These are phyloP conservation scores for Rasamsonia emersonii DNA, from an alignment of 2,329 filamentous ascomycete genomes.

Conservation along the genomic window DNA sequence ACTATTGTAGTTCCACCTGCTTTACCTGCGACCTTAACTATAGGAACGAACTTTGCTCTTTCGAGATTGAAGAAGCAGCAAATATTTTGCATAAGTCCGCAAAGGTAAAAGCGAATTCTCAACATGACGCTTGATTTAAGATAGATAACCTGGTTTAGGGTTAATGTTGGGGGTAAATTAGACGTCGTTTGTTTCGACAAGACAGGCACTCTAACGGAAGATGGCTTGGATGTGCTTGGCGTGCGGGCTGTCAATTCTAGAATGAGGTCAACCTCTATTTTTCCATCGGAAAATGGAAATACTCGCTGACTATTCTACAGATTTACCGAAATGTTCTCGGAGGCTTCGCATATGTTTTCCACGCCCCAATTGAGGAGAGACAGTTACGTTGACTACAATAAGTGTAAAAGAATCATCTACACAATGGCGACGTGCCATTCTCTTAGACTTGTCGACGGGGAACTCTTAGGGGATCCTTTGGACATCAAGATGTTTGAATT, in stretches of 20 bases:
- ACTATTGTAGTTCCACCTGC: constrained; percentile 97
- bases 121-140: background rate
- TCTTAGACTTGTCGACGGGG: constrained; percentile 73
- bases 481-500: constrained; percentile 99
- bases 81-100: constrained; percentile 96
- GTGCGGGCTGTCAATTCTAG: constrained; percentile 65
- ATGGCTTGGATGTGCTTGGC: constrained; percentile 87
- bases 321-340: constrained; percentile 69
- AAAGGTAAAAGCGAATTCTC: constrained; percentile 40
- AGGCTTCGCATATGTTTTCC: constrained; percentile 52
- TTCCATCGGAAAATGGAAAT: too few species aligned
- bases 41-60: constrained; percentile 92
- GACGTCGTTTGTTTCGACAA: constrained; percentile 98
- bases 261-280: constrained; percentile 29
- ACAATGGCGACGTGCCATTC: constrained; percentile 98
- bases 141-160: constrained; percentile 38
- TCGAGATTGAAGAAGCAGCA: constrained; percentile 76
- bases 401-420: constrained; percentile 66
- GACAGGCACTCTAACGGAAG: constrained; percentile 94
- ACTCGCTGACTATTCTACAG: constrained; percentile 23
- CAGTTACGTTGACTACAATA: constrained; percentile 51
- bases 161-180: constrained; percentile 92
- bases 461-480: constrained; percentile 85
- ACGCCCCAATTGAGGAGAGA: constrained; percentile 48
- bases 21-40: constrained; percentile 86